phyloP scores from a whole-genome alignment of 805 yeast genomes.

The Lachancea lanzarotensis region DNA sequence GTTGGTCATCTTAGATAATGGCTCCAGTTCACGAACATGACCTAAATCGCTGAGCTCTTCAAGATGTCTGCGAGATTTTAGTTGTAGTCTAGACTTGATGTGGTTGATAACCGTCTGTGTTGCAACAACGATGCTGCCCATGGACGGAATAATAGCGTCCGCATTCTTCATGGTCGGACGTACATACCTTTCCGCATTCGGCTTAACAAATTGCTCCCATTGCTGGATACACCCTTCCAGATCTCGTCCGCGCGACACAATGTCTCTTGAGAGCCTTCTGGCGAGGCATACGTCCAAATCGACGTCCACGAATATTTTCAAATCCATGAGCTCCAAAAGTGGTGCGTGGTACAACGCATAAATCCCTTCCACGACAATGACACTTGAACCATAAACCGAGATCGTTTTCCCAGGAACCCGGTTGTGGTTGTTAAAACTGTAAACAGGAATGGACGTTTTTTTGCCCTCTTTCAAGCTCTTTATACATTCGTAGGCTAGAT shows the following conservation, averaged over 20 bases:
- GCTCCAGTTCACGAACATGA: conserved; percentile 8
- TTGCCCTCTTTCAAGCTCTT: conserved; percentile 63
- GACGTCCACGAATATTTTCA: conserved; percentile 87
- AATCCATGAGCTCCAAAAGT: conserved; percentile 68
- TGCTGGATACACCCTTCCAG: conserved; percentile 75
- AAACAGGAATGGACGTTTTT: conserved; percentile 58
- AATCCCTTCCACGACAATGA: conserved; percentile 86
- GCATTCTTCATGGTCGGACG: conserved; percentile 73
- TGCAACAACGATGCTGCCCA: conserved; percentile 76
- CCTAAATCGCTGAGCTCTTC: conserved; percentile 50
- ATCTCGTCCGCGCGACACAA: conserved; percentile 79
- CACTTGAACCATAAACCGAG: conserved; percentile 88
- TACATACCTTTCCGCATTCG: conserved; percentile 73
- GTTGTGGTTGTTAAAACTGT: conserved; percentile 59
- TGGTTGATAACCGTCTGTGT: conserved; percentile 74
- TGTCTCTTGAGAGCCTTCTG: conserved; percentile 81
- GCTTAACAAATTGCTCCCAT: conserved; percentile 89
- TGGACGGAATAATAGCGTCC: conserved; percentile 86
- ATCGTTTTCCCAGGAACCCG: conserved; percentile 58
- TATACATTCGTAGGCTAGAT: conserved; percentile 58
- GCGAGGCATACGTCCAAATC: conserved; percentile 90
- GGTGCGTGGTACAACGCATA: conserved; percentile 71
- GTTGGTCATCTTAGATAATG: conserved; percentile 16
- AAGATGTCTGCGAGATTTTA: conserved; percentile 64
- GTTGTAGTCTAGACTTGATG: conserved; percentile 59